These are phyloP conservation scores for Mychonastes homosphaera DNA, from an alignment of 139 green algal genomes.

Conservation along the genomic window DNA sequence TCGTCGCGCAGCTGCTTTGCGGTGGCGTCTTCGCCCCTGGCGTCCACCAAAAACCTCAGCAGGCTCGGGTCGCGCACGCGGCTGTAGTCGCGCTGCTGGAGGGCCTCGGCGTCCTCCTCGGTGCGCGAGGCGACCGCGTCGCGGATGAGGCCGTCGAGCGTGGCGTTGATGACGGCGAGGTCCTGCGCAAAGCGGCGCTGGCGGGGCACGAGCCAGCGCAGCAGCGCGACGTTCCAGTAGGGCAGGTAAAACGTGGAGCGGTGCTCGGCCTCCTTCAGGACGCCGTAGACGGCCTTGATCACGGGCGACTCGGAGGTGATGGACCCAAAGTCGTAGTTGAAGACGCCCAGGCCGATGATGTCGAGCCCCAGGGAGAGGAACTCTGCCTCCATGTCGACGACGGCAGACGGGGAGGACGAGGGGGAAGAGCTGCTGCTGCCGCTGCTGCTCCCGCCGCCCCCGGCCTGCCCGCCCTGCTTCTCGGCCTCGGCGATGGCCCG, in stretches of 20 bases:
- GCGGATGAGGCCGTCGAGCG: constrained; percentile 81
- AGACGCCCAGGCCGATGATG: constrained; percentile 97
- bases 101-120: constrained; percentile 37
- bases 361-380: constrained; percentile 92
- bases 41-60: constrained; percentile 96
- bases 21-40: constrained; percentile 79
- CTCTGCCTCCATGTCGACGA: constrained; percentile 91
- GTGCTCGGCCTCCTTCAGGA: constrained; percentile 95
- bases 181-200: constrained; percentile 71
- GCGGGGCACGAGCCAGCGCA: constrained; percentile 46
- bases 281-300: constrained; percentile 95
- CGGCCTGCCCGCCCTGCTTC: constrained; percentile 6
- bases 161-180: constrained; percentile 79
- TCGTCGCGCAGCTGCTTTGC: constrained; percentile 92
- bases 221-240: constrained; percentile 86
- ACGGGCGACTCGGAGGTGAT: constrained; percentile 87
- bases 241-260: constrained; percentile 97
- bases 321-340: constrained; percentile 98
- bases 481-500: constrained; percentile 2
- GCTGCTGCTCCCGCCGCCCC: constrained; percentile 4
- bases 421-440: constrained; percentile 4
- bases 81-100: constrained; percentile 66
- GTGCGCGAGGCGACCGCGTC: constrained; percentile 35
- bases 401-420: background rate
- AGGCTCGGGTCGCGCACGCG: constrained; percentile 78